A percentile compares a stretch with the other conserved stretches of the same genome.
Conservation (phyloP, 2,329 filamentous ascomycete genomes). For the Rhynchosporium graminicola region DNA sequence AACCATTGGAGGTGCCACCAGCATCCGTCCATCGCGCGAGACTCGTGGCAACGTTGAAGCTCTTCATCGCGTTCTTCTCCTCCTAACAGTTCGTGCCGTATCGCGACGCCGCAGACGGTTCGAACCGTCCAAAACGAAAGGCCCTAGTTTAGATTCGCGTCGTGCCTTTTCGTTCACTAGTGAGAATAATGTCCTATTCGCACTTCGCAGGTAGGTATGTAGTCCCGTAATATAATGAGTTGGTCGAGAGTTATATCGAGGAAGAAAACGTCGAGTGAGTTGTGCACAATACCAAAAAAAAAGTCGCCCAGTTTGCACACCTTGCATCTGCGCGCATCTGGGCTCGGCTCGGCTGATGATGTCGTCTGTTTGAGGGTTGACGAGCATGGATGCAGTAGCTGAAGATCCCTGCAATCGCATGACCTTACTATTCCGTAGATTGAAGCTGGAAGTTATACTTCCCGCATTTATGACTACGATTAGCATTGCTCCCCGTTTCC, state of each 20-base stretch:
- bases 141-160: not conserved
- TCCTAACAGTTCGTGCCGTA: not conserved
- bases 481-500: slow-evolving; percentile 10
- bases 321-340: not conserved
- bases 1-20: not conserved
- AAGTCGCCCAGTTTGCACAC: too few species aligned
- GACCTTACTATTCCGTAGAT: slow-evolving; percentile 2
- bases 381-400: not conserved
- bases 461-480: too few species aligned
- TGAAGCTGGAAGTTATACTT: not conserved
- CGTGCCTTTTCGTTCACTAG: not conserved
- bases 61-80: slow-evolving; percentile 32
- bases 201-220: too few species aligned
- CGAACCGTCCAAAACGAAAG: not conserved
- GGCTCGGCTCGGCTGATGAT: slow-evolving; percentile 15
- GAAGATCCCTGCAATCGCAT: slow-evolving; percentile 20
- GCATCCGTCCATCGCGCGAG: slow-evolving; percentile 1
- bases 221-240: not conserved
- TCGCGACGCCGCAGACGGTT: not conserved
- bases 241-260: not conserved
- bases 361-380: slow-evolving; percentile 4
- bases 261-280: too few species aligned
- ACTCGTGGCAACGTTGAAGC: slow-evolving; percentile 29
- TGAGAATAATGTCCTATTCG: too few species aligned
- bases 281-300: too few species aligned